Evolutionary conservation across 805 yeast species (phyloP).

Genomic region (Lachancea dasiensis): DNA sequence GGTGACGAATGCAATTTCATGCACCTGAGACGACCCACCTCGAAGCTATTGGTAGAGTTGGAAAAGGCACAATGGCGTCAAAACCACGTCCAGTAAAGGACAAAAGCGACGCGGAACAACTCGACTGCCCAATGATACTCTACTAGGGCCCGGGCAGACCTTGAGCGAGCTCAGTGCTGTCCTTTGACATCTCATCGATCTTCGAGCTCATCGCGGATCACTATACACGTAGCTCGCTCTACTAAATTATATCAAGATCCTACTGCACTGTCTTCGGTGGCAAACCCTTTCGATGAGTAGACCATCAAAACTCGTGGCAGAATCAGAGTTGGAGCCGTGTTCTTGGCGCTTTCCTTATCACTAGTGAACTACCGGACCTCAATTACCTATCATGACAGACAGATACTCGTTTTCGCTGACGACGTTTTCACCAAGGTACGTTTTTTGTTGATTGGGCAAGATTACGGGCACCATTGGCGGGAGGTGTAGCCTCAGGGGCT

Average conservation of each 20-base stretch:
- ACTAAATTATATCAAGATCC: neutral
- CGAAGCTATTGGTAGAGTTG: slow-evolving; percentile 38
- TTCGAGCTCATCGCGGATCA: too few species aligned
- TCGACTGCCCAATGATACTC: too few species aligned
- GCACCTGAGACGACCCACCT: slow-evolving; percentile 60
- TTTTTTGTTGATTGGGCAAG: neutral
- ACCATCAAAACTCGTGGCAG: neutral
- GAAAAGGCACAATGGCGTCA: slow-evolving; percentile 35
- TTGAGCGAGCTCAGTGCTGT: too few species aligned
- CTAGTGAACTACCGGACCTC: neutral
- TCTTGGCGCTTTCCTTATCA: neutral
- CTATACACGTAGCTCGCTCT: too few species aligned
- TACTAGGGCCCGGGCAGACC: too few species aligned
- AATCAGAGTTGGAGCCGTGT: neutral
- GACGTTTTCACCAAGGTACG: slow-evolving; percentile 89
- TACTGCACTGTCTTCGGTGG: slow-evolving; percentile 12
- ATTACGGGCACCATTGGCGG: neutral
- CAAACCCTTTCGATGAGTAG: slow-evolving; percentile 8
- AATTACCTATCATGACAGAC: slow-evolving; percentile 68
- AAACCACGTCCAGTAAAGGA: too few species aligned
- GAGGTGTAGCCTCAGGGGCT: neutral
- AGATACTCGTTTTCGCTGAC: slow-evolving; percentile 96
- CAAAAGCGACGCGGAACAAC: too few species aligned
- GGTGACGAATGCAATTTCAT: slow-evolving; percentile 83
- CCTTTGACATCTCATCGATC: too few species aligned